Evolutionary conservation across 1,284 basidiomycete species (phyloP), one percentile per base, ranked within the genome.

Genomic region (Boletus sp.): DNA sequence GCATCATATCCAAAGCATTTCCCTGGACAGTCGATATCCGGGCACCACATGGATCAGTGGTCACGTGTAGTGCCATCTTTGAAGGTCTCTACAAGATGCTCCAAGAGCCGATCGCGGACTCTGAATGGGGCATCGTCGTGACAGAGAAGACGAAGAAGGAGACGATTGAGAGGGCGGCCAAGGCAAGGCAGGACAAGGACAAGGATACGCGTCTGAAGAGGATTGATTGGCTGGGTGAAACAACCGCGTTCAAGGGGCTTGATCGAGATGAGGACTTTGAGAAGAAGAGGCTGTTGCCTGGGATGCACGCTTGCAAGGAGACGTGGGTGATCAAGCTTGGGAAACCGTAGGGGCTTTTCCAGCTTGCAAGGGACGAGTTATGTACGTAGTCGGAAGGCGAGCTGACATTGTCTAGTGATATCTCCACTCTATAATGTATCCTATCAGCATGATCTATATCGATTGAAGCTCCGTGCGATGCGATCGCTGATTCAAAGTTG

Each of bases 1-100:
- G 75, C 10, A 67, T 84, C 27, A 68, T 82, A 47, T 81, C 75
- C 25, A 76, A 75, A 49, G 59, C 70, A 4, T 82, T 83, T 58
- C 82, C 81, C 0, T 84, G 81, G 81, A 56, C 71, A 3, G 71
- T 82, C 52, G 76, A 81, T 20, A 72, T 84, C 48, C 62, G 67
- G 14, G 65, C 66, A 6, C 63, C 64, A 0, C 50, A 60, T 2
- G 60, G 56, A 9, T 52, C 54, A 0, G 61, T 72, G 33, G 62
- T 82, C 29, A 78, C 77, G 2, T 79, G 76, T 50, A 69, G 73
- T 43, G 68, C 69, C 16, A 64, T 84, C 3, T 84, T 81, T 70
- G 72, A 75, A 32, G 75, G 72, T 4, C 41, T 84, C 14, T 64
- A 77, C 50, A 51, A 61, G 6, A 72, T 67, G 35, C 65, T 84